These are phyloP conservation scores for Xylaria curta DNA, from an alignment of 495 filamentous ascomycete genomes.

Conservation along the genomic window DNA sequence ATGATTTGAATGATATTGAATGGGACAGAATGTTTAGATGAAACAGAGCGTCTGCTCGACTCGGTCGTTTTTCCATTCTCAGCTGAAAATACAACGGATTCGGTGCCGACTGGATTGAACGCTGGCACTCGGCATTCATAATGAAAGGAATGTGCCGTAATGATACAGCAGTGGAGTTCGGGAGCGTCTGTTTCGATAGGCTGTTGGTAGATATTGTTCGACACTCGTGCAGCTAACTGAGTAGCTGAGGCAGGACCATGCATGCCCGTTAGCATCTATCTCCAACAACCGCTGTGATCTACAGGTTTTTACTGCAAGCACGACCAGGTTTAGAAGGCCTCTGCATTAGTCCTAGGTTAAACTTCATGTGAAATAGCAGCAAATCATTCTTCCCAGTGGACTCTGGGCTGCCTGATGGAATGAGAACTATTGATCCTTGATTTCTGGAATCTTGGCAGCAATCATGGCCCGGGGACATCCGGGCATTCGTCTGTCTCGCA, in stretches of 20 bases:
- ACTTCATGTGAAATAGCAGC: background rate
- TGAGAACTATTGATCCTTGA: background rate
- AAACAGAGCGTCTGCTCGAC: background rate
- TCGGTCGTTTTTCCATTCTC: background rate
- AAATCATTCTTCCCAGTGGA: background rate
- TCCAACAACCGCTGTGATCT: conserved; percentile 6
- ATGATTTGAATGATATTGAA: background rate
- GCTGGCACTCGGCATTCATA: background rate
- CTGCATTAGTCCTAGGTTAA: conserved; percentile 12
- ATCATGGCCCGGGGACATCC: background rate
- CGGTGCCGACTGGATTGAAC: background rate
- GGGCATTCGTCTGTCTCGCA: background rate
- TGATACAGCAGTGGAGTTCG: conserved; percentile 1
- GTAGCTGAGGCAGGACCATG: background rate
- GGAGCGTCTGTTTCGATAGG: conserved; percentile 7
- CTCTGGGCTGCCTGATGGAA: background rate
- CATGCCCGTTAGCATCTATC: background rate
- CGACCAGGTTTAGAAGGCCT: background rate
- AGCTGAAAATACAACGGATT: conserved; percentile 3
- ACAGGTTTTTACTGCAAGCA: background rate
- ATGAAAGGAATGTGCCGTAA: background rate
- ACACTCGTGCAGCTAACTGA: conserved; percentile 13
- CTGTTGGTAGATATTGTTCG: background rate
- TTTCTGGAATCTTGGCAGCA: background rate
- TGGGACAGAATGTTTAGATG: background rate